phyloP scores from a whole-genome alignment of 305 asterid species.

The Fraxinus velutina region DNA sequence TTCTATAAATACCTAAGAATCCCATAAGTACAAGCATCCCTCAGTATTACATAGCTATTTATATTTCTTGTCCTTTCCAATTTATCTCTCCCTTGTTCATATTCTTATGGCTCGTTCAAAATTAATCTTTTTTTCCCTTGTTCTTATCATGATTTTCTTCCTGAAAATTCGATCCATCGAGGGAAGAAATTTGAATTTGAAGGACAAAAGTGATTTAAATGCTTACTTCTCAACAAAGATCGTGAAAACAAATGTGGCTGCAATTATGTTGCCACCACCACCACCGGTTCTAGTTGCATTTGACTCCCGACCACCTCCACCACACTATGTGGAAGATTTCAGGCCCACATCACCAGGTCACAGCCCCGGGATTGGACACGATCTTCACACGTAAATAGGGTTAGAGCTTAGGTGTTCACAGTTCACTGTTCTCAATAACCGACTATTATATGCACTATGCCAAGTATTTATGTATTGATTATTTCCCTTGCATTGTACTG shows the following conservation, averaged over 20 bases:
- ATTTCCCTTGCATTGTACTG: background rate
- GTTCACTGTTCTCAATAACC: background rate
- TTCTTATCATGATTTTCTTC: conserved; percentile 37
- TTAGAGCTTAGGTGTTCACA: conserved; percentile 9
- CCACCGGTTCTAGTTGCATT: conserved; percentile 23
- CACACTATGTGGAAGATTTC: conserved; percentile 41
- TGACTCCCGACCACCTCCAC: conserved; percentile 17
- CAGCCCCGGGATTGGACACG: conserved; percentile 67
- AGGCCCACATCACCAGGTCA: conserved; percentile 56
- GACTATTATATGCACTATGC: background rate
- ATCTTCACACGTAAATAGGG: conserved; percentile 9
- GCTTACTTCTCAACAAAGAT: conserved; percentile 5
- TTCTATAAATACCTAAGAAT: conserved; percentile 47
- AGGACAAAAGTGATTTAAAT: conserved; percentile 5
- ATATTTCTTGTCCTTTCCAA: background rate
- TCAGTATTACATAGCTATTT: background rate
- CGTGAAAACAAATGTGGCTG: conserved; percentile 20
- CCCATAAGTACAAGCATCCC: conserved; percentile 26
- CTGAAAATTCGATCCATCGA: conserved; percentile 30
- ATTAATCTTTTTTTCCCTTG: conserved; percentile 28
- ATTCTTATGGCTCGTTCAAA: conserved; percentile 40
- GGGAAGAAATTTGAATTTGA: conserved; percentile 37
- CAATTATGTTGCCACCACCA: conserved; percentile 12
- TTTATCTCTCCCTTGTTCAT: background rate
- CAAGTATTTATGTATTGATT: background rate